Base-by-base conservation (phyloP, 2,329 filamentous ascomycete species). In the Sporothrix euskadiensis region DNA sequence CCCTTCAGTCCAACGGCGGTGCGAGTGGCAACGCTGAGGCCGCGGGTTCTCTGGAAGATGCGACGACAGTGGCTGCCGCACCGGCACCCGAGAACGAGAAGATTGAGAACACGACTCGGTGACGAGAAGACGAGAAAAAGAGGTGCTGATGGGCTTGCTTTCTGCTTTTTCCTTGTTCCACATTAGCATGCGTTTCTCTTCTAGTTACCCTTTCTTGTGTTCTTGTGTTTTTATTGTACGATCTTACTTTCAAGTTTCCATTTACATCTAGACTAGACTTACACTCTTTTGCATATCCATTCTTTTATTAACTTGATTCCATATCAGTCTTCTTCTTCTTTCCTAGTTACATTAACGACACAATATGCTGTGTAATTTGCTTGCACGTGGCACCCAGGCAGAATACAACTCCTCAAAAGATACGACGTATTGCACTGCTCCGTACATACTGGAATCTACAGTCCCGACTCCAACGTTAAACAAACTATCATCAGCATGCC, bases 231-330 rank as follows among this genome's bases (percentile, higher is more conserved):
- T 44, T 65, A 44, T 16, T 65, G 56, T 59, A 59, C 56, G 14
- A 35, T 35, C 30, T n/a, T 14, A 59, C 22, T 56, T 35, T 16
- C 19, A 14, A 14, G 19, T 44, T 63, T 63, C 22, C 41, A 47
- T 66, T 66, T 32, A 47, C 63, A 49, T 66, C 63, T 66, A 66
- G 63, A 66, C 63, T 66, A 47, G 63, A 66, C 59, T 41, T 63
- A 41, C 63, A 66, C 41, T 65, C 59, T 12, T 44, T 65, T 65
- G 59, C 59, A 65, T 6, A n/a, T 7, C 9, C 30, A 19, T 35
- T 44, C 26, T 44, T 63, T 63, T 19, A 4, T 9, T 9, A 16
- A n/a, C 41, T 41, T 63, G 10, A 41, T 26, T 19, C 14, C 26
- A 6, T 22, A 22, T n/a, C 2, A 16, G 7, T 47, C 2, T 5